Percentiles rank a stretch among this genome's conserved stretches.
Evolutionary conservation across 2,329 filamentous ascomycete species (phyloP).

Genomic region (Colletotrichum sp.): DNA sequence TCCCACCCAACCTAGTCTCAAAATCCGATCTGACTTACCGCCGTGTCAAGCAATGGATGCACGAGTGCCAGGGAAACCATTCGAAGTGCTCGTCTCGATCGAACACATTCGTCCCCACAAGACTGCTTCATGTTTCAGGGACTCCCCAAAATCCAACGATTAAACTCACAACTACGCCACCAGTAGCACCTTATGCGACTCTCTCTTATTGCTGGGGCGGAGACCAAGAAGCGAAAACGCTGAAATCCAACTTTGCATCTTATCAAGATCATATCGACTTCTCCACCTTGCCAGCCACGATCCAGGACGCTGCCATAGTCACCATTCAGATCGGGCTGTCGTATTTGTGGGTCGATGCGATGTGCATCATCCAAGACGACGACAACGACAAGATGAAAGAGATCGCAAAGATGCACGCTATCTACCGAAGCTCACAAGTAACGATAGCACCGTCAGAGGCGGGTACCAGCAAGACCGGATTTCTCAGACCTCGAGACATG

Average conservation of each 20-base stretch:
- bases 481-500: neutral
- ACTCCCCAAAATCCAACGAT: neutral
- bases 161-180: neutral
- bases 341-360: conserved; percentile 18
- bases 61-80: neutral
- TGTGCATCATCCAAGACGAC: conserved; percentile 21
- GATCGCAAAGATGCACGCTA: neutral
- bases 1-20: neutral
- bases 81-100: neutral
- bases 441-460: neutral
- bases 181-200: neutral
- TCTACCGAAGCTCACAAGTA: neutral
- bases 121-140: neutral
- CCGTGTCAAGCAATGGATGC: neutral
- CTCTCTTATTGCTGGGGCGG: neutral
- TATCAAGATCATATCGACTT: neutral
- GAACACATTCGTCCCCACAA: neutral
- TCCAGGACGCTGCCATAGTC: neutral
- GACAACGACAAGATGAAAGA: neutral
- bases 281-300: neutral
- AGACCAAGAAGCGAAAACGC: neutral
- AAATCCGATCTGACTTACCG: neutral
- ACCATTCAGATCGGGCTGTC: neutral
- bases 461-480: neutral
- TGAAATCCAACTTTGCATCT: neutral